Base-by-base conservation (phyloP, 2,329 filamentous ascomycete species). In the Rhynchosporium agropyri region DNA sequence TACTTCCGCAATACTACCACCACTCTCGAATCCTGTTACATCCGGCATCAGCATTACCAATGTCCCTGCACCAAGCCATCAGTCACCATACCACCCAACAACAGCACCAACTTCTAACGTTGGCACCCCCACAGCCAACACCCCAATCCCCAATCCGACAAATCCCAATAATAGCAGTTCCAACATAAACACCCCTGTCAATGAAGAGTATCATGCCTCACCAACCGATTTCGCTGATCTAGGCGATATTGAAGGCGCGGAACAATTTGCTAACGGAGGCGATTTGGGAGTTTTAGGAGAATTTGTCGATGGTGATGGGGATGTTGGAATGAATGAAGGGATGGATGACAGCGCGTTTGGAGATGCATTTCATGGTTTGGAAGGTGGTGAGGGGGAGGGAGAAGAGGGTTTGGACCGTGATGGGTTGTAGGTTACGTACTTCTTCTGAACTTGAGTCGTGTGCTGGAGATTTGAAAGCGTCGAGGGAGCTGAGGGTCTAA, bases 341-440 rank as follows among this genome's bases (percentile, higher is more conserved):
- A 83, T 92, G 79, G 89, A 91, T 53, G 89, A 91, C 53, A 89
- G 92, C 71, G 91, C 90, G 1, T 95, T 95, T 77, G 91, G 90
- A 2, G 90, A 95, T 70, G 91, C 91, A 0, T 91, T 94, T 76
- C 89, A 92, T 70, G 85, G 83, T 4, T 83, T 86, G 12, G 81
- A 74, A 33, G 60, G 67, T 31, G 63, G 50, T 42, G 65, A 64
- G 15, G 68, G 60, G 7, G 68, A 67, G 20, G 69, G 65, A 2
- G 63, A 55, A 7, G 59, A 55, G 1, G 62, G 58, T 2, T 9
- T 61, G 28, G 58, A 10, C 20, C 20, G 58, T 43, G 58, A 53
- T 49, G 53, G 53, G 42, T 33, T 56, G 38, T 56, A 29, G 29
- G 50, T 28, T 31, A 6, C 28, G 28, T 7, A 15, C 12, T 49